These are phyloP conservation scores for Alternaria ethzedia DNA, from an alignment of 2,329 filamentous ascomycete species.

Conservation along the genomic window DNA sequence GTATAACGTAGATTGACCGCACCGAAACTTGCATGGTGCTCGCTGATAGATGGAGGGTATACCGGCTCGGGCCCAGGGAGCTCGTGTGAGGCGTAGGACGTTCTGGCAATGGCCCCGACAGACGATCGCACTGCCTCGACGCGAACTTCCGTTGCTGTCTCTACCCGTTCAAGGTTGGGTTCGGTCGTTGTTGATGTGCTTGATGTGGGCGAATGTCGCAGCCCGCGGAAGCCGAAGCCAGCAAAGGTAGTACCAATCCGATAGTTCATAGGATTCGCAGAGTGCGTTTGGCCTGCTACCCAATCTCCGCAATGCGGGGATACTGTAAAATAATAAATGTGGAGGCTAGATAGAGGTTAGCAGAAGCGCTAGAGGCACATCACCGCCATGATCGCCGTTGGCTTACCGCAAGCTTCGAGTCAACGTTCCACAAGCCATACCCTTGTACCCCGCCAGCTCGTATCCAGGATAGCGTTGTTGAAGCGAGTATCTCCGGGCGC, in stretches of 20 bases:
- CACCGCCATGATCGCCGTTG: neutral
- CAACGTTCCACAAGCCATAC: neutral
- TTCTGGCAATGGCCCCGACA: neutral
- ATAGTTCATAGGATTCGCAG: neutral
- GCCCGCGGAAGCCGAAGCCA: neutral
- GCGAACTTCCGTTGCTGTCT: neutral
- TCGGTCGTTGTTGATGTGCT: neutral
- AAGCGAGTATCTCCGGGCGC: neutral
- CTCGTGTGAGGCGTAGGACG: neutral
- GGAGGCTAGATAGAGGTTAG: neutral
- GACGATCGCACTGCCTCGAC: neutral
- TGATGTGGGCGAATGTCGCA: neutral
- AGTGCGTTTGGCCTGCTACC: neutral
- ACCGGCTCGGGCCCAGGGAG: neutral
- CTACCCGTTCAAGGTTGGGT: neutral
- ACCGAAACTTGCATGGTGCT: neutral
- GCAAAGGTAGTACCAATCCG: neutral
- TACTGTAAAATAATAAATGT: neutral
- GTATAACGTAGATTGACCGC: neutral
- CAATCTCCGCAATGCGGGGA: neutral
- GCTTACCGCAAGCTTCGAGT: neutral
- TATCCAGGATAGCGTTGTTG: neutral
- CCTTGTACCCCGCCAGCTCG: neutral
- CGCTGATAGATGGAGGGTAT: neutral
- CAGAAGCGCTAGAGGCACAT: neutral